Base-by-base conservation (phyloP, 208 protist species). In the Porcisia hertigi region DNA sequence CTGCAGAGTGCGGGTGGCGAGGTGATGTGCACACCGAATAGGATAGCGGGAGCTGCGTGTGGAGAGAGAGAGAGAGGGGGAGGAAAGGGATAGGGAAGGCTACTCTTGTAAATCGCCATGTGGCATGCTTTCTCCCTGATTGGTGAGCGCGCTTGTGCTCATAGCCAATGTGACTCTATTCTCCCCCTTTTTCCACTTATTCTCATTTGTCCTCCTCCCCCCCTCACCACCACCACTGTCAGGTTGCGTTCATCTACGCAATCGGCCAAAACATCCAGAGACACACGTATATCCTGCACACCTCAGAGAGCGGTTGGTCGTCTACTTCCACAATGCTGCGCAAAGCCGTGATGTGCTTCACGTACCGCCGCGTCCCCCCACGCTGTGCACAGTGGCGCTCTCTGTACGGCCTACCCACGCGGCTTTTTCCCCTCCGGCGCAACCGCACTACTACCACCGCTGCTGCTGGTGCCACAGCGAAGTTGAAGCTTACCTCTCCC, bases 401-500 rank as follows among this genome's bases (percentile, higher is more conserved):
- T 36, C 12, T 41, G 3, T 71, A 34, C 66, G 43, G 30, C 25
- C 30, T 57, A 25, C n/a, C 25, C n/a, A 18, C 43, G 1, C 23
- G 3, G 5, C 47, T 49, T 43, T 30, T 45, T 49, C 11, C 47
- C 8, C 25, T n/a, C 43, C 69, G 36, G 52, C 6, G 69, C 49
- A 30, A 45, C 69, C 12, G 36, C 69, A 59, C 30, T 30, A 30
- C 30, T 30, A 30, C 30, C 0, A 59, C 30, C 18, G 59, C 34
- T 47, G 52, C 36, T 25, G 69, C 69, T 58, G 36, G 25, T 43
- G 52, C 53, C 6, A 34, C 69, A 59, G 69, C 69, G 18, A 59
- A 14, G 69, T 9, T 49, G 25, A 43, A n/a, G 30, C 70, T 81
- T 36, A 69, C 55, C 2, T 81, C 77, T 8, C 77, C 71, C 20